Conservation (phyloP, 768 basidiomycete genomes). For the Tricholoma sp. region DNA sequence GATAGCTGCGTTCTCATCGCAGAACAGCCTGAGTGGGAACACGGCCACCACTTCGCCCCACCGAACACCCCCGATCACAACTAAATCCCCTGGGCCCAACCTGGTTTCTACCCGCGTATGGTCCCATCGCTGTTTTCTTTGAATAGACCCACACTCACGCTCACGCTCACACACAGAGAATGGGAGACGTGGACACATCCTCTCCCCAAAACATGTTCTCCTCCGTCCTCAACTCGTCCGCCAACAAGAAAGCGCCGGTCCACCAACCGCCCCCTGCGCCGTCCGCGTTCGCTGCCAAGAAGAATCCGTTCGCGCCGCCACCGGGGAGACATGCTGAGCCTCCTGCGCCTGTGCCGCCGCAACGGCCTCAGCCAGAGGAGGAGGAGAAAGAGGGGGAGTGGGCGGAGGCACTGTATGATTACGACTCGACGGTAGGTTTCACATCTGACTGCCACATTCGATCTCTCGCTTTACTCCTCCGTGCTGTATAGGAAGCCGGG, state of each 20-base stretch:
- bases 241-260: conserved; percentile 26
- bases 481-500: no score
- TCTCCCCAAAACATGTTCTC: conserved; percentile 43
- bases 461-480: no score
- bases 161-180: conserved; percentile 35
- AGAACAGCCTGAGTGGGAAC: no score
- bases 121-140: conserved; percentile 1
- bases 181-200: conserved; percentile 56
- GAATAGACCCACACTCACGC: neutral
- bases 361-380: conserved; percentile 27
- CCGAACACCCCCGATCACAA: conserved; percentile 17
- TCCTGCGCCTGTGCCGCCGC: conserved; percentile 23
- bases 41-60: conserved; percentile 11
- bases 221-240: conserved; percentile 38
- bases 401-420: conserved; percentile 78
- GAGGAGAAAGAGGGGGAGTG: conserved; percentile 54
- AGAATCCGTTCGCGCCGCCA: conserved; percentile 25
- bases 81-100: conserved; percentile 21
- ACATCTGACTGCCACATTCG: no score
- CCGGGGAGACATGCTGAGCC: conserved; percentile 14
- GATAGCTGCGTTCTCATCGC: conserved; percentile 48
- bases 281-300: conserved; percentile 36
- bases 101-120: conserved; percentile 24
- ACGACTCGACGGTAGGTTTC: conserved; percentile 50
- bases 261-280: conserved; percentile 25